Conservation (phyloP, 2,329 filamentous ascomycete species). For the Pezizomycotina sp. region DNA sequence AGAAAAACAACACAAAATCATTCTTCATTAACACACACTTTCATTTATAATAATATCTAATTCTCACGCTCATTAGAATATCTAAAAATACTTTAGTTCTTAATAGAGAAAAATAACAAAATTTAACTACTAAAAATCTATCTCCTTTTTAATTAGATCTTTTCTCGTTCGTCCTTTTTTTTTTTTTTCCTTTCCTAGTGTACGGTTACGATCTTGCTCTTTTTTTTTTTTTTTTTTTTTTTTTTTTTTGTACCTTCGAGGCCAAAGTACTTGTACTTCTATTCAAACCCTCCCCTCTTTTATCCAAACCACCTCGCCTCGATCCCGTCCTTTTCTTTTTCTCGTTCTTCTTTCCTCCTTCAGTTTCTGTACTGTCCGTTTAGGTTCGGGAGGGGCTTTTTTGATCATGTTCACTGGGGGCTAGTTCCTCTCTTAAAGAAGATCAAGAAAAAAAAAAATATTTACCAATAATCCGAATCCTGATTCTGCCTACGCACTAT, state of each 20-base stretch:
- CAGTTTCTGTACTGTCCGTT: background rate
- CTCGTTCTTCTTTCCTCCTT: background rate
- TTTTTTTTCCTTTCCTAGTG: conserved; percentile 17
- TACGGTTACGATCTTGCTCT: conserved; percentile 7
- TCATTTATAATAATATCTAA: conserved; percentile 10
- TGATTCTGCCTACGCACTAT: background rate
- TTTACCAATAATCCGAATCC: no score
- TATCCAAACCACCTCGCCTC: conserved; percentile 1
- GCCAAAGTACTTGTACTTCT: conserved; percentile 9
- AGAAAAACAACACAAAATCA: background rate
- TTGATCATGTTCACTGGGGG: background rate
- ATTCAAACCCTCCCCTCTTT: conserved; percentile 1
- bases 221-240: conserved; percentile 18
- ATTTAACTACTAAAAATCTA: background rate
- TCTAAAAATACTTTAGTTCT: conserved; percentile 14
- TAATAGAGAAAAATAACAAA: conserved; percentile 17
- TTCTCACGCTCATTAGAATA: conserved; percentile 17
- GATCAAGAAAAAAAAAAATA: no score
- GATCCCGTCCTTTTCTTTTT: conserved; percentile 1
- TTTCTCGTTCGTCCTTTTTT: conserved; percentile 11
- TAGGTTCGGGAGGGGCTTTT: background rate
- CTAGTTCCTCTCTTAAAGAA: no score
- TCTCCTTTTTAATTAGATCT: background rate
- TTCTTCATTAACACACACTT: background rate
- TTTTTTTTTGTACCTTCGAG: conserved; percentile 12